These are phyloP conservation scores for Alternaria triticimaculans DNA, from an alignment of 2,329 filamentous ascomycete genomes.

Conservation along the genomic window DNA sequence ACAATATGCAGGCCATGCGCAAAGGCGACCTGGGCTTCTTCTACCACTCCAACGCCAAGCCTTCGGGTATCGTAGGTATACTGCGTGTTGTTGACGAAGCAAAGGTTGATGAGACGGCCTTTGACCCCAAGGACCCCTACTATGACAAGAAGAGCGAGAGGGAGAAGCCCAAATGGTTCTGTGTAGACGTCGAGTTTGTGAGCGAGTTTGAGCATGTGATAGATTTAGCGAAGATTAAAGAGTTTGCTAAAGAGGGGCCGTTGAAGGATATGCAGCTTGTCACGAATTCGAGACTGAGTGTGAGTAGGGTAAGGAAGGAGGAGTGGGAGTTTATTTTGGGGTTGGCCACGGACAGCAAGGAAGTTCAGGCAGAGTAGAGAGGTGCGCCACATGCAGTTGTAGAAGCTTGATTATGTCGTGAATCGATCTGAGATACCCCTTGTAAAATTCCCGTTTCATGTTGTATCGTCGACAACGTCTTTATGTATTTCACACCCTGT, in stretches of 20 bases:
- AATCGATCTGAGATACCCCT: background rate
- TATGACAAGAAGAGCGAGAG: slow-evolving; percentile 79
- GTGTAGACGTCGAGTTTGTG: slow-evolving; percentile 87
- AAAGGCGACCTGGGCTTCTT: slow-evolving; percentile 93
- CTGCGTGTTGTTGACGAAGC: slow-evolving; percentile 91
- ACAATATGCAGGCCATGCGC: slow-evolving; percentile 91
- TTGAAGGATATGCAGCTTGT: slow-evolving; percentile 82
- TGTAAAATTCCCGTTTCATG: background rate
- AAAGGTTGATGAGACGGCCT: slow-evolving; percentile 77
- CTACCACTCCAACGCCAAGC: slow-evolving; percentile 93
- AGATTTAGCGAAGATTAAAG: slow-evolving; percentile 73
- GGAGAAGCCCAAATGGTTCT: slow-evolving; percentile 79
- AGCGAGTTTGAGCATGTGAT: slow-evolving; percentile 79
- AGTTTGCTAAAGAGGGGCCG: slow-evolving; percentile 62
- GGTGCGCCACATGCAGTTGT: background rate
- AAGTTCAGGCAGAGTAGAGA: background rate
- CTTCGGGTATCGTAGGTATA: slow-evolving; percentile 82
- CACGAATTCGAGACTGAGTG: slow-evolving; percentile 81
- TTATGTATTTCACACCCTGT: background rate
- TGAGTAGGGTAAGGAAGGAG: slow-evolving; percentile 68
- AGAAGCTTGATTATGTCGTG: background rate
- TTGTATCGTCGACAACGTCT: background rate
- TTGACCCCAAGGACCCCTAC: slow-evolving; percentile 76
- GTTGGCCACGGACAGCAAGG: slow-evolving; percentile 49
- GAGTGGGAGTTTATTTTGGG: slow-evolving; percentile 71